Evolutionary conservation across 1,284 basidiomycete genomes (phyloP), one percentile per base, ranked within the genome.

Genomic region (Porodaedalea pini): DNA sequence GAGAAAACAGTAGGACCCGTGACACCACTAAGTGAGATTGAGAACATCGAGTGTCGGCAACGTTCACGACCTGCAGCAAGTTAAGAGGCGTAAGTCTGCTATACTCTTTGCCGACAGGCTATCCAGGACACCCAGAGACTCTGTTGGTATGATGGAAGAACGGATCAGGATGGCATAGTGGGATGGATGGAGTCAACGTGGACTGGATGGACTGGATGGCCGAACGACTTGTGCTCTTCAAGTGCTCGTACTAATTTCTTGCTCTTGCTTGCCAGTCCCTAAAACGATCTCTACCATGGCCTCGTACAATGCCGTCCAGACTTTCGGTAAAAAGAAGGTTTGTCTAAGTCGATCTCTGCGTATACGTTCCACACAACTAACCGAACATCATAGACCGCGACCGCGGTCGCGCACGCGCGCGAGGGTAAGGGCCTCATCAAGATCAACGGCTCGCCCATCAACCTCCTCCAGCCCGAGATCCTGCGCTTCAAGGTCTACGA

Each of bases 401-500:
- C 94, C 63, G 94, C 94, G 62, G 94, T 97, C 72, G 94, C 94
- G 62, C 89, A 95, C 76, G 92, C 93, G 68, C 92, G 89, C 77
- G 94, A 97, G 78, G 97, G 97, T 68, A 94, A 94, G 76, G 97
- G 97, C 61, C 85, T 98, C 70, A 90, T 99, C 76, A 92, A 95
- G 71, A 85, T 99, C 74, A 98, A 99, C 73, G 95, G 96, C 66
- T 90, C 92, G 57, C 97, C 97, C 71, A 93, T 99, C 78, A 83
- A 88, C 73, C 91, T 99, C 70, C 85, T 96, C 68, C 88, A 92
- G 76, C 93, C 93, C 59, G 92, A 96, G 74, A 90, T 95, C 74
- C 85, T 99, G 67, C 93, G 96, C 68, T 88, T 95, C 80, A 99
- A 99, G 84, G 87, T 98, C 68, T 99, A 98, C 79, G 96, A 99